Evolutionary conservation across 1,284 basidiomycete genomes (phyloP), one percentile per base, ranked within the genome.

Genomic region (Ganoderma meredithae): DNA sequence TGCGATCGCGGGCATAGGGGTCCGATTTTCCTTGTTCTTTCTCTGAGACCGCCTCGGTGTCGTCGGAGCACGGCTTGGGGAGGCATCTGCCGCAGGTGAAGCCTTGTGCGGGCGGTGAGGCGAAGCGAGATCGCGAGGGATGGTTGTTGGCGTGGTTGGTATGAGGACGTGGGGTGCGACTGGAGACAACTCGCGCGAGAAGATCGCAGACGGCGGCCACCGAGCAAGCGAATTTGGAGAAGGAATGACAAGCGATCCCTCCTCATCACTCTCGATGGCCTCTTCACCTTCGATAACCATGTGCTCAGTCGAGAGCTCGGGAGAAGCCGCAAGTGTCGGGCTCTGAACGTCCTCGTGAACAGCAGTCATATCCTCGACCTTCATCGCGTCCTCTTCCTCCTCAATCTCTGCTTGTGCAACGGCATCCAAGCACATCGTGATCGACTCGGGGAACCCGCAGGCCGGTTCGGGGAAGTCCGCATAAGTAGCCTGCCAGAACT

Each of bases 401-500:
- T 70, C 68, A 40, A 67, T 60, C 25, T 66, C 63, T n/a, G 71
- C 69, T 1, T 69, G 62, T 5, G 63, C 55, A 15, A 74, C 62
- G 12, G 67, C 72, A n/a, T 67, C 68, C 19, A 76, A 62, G 52
- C 74, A 76, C 33, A 63, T 65, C 9, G 56, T 60, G 36, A 79
- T 69, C 55, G 69, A 68, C 55, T 75, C 76, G 0, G 88, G 83
- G 88, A 89, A 92, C 5, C 85, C 86, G 0, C 73, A 73, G 10
- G 75, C 69, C 0, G 88, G 87, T 19, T 82, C 78, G 6, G 80
- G 68, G 25, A 80, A 44, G 2, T 77, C 66, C 12, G 81, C 81
- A 65, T 83, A 90, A 1, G 81, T 81, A 1, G 79, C 73, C 19
- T 81, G 76, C 91, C 91, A 92, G 74, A 89, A 89, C 41, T 86